These are phyloP conservation scores for Botryotinia globosa DNA, from an alignment of 2,329 filamentous ascomycete species.

Conservation along the genomic window DNA sequence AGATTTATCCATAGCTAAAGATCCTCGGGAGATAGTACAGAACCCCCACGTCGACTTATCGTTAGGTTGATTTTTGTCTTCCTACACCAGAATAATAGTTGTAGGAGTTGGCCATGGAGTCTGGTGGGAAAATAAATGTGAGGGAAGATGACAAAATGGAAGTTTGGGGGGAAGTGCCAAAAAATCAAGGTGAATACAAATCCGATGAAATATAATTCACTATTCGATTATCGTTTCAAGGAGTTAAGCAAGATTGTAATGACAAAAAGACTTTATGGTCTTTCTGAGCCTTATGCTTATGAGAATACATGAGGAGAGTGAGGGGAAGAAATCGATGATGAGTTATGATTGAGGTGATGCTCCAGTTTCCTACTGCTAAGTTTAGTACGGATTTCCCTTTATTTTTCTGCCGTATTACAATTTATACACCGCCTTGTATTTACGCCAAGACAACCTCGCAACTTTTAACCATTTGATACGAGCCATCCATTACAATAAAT, in stretches of 20 bases:
- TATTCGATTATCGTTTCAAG: conserved; percentile 11
- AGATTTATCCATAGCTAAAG: conserved; percentile 27
- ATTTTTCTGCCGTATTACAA: background rate
- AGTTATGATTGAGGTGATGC: conserved; percentile 10
- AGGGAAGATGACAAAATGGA: conserved; percentile 12
- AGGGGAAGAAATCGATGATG: background rate
- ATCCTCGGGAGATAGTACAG: conserved; percentile 8
- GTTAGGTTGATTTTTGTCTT: conserved; percentile 48
- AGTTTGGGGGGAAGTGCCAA: background rate
- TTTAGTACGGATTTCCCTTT: background rate
- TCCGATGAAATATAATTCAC: conserved; percentile 9
- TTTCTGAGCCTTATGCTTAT: conserved; percentile 16
- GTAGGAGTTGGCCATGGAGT: conserved; percentile 21
- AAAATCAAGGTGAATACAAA: conserved; percentile 4
- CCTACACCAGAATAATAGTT: conserved; percentile 15
- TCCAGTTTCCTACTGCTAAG: background rate
- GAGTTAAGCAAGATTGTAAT: conserved; percentile 20
- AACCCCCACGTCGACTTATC: conserved; percentile 52
- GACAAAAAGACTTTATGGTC: conserved; percentile 16
- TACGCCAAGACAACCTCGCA: background rate
- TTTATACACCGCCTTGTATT: background rate
- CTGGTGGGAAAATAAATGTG: conserved; percentile 18
- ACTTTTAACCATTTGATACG: background rate
- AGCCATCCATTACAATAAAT: background rate
- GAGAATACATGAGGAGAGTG: conserved; percentile 19